Evolutionary conservation across 192 early-diverging fungal species (phyloP), one percentile per base, ranked within the genome.

Genomic region (Entomortierella chlamydospora): DNA sequence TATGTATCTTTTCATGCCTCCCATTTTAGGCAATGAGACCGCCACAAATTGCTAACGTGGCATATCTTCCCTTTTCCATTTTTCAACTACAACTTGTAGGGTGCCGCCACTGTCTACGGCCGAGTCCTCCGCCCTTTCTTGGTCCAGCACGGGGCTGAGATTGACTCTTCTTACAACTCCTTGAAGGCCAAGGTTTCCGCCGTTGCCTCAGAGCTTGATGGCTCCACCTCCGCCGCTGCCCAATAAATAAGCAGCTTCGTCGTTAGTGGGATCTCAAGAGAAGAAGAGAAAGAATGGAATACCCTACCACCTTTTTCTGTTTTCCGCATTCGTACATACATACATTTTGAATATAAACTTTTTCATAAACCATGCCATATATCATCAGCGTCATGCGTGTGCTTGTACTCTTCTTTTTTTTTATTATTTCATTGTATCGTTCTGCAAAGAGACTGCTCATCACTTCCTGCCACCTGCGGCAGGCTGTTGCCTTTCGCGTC

Each of bases 401-500:
- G 2, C n/a, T 30, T 54, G 49, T 52, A 4, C n/a, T 30, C 41
- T 47, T 30, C 50, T 37, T 8, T 33, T 47, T 18, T 45, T 57
- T 50, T 49, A 18, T 47, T 37, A 45, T 52, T 53, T 51, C 25
- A 4, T 60, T 63, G 41, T 57, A 10, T 51, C 29, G 1, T 49
- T 49, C 15, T 50, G 10, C 4, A 15, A 7, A 9, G 7, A 33
- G 5, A 37, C 29, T 18, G 6, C 28, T 54, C 52, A 18, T 61
- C 61, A 74, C 54, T 73, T 66, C 45, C 70, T 61, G 54, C 65
- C 58, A 7, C 59, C 82, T 5, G 86, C 65, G 20, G 87, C 83
- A 26, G 90, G 85, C 58, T 90, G 89, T 63, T 92, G 90, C 17
- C 96, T 93, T 83, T 99, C 97, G 45, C 94, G 86, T 57, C 98